Conservation (phyloP, 2,329 filamentous ascomycete species). For the Macrophomina pseudophaseolina region DNA sequence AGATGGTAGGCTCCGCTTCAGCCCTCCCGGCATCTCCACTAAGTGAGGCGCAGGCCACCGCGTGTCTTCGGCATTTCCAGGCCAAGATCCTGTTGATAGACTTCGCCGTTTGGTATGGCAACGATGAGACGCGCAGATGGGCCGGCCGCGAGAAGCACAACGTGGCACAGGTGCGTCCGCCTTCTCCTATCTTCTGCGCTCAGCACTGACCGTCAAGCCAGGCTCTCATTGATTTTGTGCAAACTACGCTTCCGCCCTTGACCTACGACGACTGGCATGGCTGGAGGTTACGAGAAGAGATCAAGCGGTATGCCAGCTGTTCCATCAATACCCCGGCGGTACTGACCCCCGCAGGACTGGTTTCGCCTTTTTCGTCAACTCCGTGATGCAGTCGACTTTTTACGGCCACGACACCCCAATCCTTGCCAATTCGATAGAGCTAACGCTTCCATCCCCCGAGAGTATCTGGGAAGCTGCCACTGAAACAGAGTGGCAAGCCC, state of each 20-base stretch:
- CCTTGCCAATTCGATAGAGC: background rate
- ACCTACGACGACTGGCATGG: conserved; percentile 13
- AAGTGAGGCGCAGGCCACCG: background rate
- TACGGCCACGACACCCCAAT: conserved; percentile 3
- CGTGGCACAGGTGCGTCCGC: conserved; percentile 4
- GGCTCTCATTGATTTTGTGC: conserved; percentile 11
- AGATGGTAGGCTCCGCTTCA: background rate
- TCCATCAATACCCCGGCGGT: no score
- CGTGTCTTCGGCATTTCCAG: conserved; percentile 6
- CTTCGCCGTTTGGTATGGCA: conserved; percentile 24
- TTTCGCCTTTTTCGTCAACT: conserved; percentile 19
- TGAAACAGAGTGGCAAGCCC: conserved; percentile 1
- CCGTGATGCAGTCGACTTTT: conserved; percentile 3
- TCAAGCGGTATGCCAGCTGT: conserved; percentile 8
- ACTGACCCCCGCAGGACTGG: background rate
- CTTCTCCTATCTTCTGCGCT: background rate
- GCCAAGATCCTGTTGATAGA: conserved; percentile 21
- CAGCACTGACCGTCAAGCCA: background rate
- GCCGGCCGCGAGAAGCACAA: conserved; percentile 6
- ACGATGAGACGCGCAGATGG: conserved; percentile 9
- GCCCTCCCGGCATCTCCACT: background rate
- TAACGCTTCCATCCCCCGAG: conserved; percentile 20
- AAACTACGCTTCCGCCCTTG: conserved; percentile 1
- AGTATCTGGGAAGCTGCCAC: conserved; percentile 21
- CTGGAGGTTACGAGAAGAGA: conserved; percentile 20